Evolutionary conservation across 495 filamentous ascomycete genomes (phyloP), one percentile per base, ranked within the genome.

Genomic region (Podospora fimiseda): DNA sequence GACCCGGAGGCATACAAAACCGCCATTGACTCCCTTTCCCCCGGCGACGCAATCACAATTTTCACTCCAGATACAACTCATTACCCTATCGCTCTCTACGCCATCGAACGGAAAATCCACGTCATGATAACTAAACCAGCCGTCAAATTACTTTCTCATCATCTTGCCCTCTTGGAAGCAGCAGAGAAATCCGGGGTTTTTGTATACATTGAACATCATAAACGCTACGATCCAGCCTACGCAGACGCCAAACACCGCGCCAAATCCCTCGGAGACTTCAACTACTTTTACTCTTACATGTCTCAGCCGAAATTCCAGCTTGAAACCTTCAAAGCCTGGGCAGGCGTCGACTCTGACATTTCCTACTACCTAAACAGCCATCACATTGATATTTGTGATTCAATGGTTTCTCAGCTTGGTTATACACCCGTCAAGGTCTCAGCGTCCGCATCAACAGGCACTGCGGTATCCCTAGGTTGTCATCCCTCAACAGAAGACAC

Each of bases 201-300:
- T 66, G 90, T 96, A 53, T 96, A 88, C 73, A 76, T 96, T 64
- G 91, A 96, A 74, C 91, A 96, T 71, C 91, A 96, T 77, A 96
- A 96, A 67, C 88, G 91, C 44, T 96, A 83, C 69, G 91, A 96
- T 66, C 90, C 90, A 0, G 89, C 88, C 0, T 96, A 96, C 74
- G 78, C 86, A 4, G 91, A 96, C 63, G 91, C 91, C 1, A 72
- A 74, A n/a, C 83, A 82, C 62, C 83, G 85, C 54, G 89, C 91
- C 0, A 70, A 76, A 60, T 78, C 68, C 21, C 71, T 96, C 5
- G 91, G 91, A 45, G 87, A 95, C 67, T 95, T 95, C 80, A 95
- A 94, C 71, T 96, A 96, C 76, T 96, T 95, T 70, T 96, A 95
- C 75, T 86, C 80, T 57, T 96, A 96, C 75, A 96, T 96, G 91